phyloP scores from a whole-genome alignment of 768 basidiomycete genomes.

The Cystobasidium onofrii region DNA sequence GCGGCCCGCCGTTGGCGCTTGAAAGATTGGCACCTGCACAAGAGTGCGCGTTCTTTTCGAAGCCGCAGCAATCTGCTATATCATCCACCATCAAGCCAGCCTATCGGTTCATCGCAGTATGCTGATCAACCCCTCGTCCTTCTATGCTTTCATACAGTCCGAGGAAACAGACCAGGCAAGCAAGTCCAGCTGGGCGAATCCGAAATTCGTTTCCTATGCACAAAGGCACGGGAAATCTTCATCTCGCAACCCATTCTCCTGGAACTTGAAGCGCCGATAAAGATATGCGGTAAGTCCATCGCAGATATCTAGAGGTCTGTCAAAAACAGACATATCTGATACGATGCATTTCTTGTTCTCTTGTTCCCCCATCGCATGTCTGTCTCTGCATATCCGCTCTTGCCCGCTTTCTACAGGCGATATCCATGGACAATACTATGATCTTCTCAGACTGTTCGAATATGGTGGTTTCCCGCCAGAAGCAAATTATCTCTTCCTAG shows the following conservation, averaged over 20 bases:
- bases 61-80: too few relatives aligned
- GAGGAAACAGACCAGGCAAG: constrained; percentile 96
- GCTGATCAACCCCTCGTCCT: not conserved
- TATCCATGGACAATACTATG: constrained; percentile 99
- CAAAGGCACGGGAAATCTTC: constrained; percentile 97
- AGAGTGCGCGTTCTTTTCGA: too few relatives aligned
- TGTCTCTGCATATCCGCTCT: not conserved
- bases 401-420: constrained; percentile 59
- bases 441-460: constrained; percentile 93
- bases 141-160: constrained; percentile 54
- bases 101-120: not conserved
- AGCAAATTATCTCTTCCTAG: constrained; percentile 99
- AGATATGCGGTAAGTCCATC: constrained; percentile 81
- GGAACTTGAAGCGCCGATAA: constrained; percentile 97
- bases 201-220: constrained; percentile 98
- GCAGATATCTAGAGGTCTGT: constrained; percentile 29
- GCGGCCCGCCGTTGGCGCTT: not conserved
- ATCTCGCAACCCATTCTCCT: constrained; percentile 97
- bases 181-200: constrained; percentile 96
- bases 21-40: not conserved
- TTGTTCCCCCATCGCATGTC: too few relatives aligned
- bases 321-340: not conserved
- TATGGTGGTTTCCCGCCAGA: constrained; percentile 99
- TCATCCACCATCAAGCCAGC: not conserved
- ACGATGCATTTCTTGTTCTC: not conserved